Evolutionary conservation across 129 eudicot species (phyloP), one percentile per base, ranked within the genome.

Genomic region (Scalesia atractyloides): DNA sequence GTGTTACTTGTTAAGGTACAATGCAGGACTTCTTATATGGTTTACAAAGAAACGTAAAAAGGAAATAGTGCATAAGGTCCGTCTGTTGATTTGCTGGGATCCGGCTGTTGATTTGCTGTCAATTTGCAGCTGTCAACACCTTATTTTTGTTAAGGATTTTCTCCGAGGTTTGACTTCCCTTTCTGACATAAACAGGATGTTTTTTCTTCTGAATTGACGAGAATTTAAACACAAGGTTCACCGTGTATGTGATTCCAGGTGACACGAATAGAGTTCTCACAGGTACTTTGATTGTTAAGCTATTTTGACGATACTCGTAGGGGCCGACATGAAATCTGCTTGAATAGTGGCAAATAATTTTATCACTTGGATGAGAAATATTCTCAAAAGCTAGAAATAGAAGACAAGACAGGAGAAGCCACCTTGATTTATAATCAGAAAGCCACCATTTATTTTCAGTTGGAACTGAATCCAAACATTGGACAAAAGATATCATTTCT

Each of bases 141-240:
- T n/a, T n/a, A n/a, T n/a, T n/a, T n/a, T n/a, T n/a, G n/a, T n/a
- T n/a, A n/a, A n/a, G n/a, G n/a, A n/a, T n/a, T n/a, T n/a, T n/a
- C n/a, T n/a, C n/a, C n/a, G n/a, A n/a, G n/a, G n/a, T n/a, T n/a
- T n/a, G n/a, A n/a, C n/a, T n/a, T n/a, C n/a, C n/a, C n/a, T n/a
- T n/a, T n/a, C n/a, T n/a, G n/a, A 36, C 4, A 36, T 36, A 37
- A 5, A 37, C 8, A 6, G 43, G 7, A 5, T 36, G 5, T 36
- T 3, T 3, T 36, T 5, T 36, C 7, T 4, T 36, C 41, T 36
- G 41, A 4, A 36, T 0, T 36, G 7, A 36, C 41, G 3, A 4
- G 7, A 36, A 37, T 2, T 72, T 39, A 44, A 72, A 72, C 67
- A 72, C 76, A 15, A 72, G 44, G 58, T 70, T 70, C 13, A 70